Evolutionary conservation across 768 basidiomycete species (phyloP).

Genomic region (Kondoa malvinella): DNA sequence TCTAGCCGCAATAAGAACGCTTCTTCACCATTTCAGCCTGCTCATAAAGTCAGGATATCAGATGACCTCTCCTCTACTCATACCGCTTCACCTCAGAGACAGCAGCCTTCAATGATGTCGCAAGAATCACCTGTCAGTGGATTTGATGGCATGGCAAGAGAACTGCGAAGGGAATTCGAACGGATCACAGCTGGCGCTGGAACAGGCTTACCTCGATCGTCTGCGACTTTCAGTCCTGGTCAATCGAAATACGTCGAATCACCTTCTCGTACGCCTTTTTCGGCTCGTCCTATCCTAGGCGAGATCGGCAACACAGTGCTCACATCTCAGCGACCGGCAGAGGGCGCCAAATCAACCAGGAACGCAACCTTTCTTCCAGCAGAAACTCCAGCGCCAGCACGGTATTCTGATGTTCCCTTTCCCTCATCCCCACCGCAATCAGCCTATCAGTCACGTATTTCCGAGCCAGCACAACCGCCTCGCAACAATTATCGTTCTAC

Average conservation of each 20-base stretch:
- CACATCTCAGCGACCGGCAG: neutral
- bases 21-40: neutral
- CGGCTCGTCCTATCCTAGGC: neutral
- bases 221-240: neutral
- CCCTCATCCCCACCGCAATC: neutral
- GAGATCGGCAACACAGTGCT: neutral
- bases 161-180: conserved; percentile 19
- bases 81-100: neutral
- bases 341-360: neutral
- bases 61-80: neutral
- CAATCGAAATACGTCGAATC: neutral
- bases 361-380: neutral
- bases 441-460: neutral
- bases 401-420: neutral
- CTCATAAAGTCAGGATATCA: neutral
- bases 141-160: conserved; percentile 19
- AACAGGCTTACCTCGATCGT: neutral
- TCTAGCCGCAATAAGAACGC: neutral
- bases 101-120: neutral
- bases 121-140: neutral
- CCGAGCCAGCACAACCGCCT: neutral
- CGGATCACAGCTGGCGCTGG: conserved; percentile 13
- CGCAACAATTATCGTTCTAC: neutral
- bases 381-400: neutral
- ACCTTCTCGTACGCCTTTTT: neutral